Evolutionary conservation across 441 rosid genomes (phyloP).

Genomic region (Iberis amara): DNA sequence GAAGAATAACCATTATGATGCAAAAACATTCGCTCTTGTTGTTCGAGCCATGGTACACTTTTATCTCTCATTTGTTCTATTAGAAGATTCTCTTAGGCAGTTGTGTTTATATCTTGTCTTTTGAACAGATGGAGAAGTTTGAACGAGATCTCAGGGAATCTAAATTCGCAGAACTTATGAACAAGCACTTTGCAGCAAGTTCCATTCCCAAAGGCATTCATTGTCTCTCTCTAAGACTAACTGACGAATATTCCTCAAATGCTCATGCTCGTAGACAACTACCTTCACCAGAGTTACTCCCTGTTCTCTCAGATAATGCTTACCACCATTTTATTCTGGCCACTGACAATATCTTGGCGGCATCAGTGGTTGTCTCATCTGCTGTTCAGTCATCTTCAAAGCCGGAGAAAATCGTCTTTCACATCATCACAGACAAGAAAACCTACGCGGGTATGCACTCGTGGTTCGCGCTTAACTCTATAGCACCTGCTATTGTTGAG

Average conservation of each 20-base stretch:
- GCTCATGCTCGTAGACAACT: constrained; percentile 97
- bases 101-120: constrained; percentile 14
- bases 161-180: constrained; percentile 83
- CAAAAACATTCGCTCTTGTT: constrained; percentile 71
- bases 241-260: constrained; percentile 97
- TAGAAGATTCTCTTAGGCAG: constrained; percentile 14
- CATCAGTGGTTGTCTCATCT: constrained; percentile 93
- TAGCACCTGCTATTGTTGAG: constrained; percentile 83
- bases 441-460: constrained; percentile 99
- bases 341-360: constrained; percentile 96
- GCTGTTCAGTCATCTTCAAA: constrained; percentile 70
- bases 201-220: constrained; percentile 97
- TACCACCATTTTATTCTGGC: constrained; percentile 80
- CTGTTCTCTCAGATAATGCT: constrained; percentile 82
- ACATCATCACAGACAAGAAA: constrained; percentile 96
- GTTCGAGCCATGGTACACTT: constrained; percentile 83
- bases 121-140: constrained; percentile 75
- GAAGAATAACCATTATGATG: constrained; percentile 79
- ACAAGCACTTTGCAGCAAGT: constrained; percentile 98
- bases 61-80: neutral
- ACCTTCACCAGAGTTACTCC: constrained; percentile 95
- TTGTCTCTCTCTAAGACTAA: constrained; percentile 85
- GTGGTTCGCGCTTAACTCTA: constrained; percentile 93
- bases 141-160: constrained; percentile 88
- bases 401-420: constrained; percentile 92